These are phyloP conservation scores for Phialophora tarda DNA, from an alignment of 2,329 filamentous ascomycete species.

Conservation along the genomic window DNA sequence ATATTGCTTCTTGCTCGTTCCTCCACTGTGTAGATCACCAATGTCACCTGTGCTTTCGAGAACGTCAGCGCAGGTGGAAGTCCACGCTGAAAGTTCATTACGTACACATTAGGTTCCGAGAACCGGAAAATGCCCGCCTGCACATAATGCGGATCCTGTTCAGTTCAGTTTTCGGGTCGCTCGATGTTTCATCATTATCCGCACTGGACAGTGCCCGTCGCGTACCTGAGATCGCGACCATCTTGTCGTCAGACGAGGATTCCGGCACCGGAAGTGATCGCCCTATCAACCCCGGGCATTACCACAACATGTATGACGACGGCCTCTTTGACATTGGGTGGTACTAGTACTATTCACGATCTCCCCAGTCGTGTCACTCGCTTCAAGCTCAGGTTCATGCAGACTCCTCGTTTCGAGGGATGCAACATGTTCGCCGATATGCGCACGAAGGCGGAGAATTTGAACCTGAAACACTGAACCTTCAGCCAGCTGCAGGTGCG, in stretches of 20 bases:
- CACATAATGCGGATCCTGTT: not conserved
- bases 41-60: not conserved
- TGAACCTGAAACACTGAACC: slow-evolving; percentile 4
- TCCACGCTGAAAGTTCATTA: not conserved
- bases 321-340: not conserved
- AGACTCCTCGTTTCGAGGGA: not conserved
- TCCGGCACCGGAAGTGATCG: not conserved
- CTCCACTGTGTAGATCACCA: not conserved
- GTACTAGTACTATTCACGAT: too few species aligned
- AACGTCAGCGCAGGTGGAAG: not conserved
- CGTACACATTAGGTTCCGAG: not conserved
- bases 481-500: not conserved
- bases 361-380: not conserved
- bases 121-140: not conserved
- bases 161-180: not conserved
- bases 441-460: not conserved
- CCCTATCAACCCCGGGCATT: slow-evolving; percentile 4
- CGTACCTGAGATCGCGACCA: not conserved
- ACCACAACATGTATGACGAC: not conserved
- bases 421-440: not conserved
- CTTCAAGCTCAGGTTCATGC: not conserved
- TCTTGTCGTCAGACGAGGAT: too few species aligned
- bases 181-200: not conserved
- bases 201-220: not conserved
- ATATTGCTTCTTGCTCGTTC: not conserved